These are phyloP conservation scores for Brassica napus DNA, from an alignment of 345 rosid species.

Conservation along the genomic window DNA sequence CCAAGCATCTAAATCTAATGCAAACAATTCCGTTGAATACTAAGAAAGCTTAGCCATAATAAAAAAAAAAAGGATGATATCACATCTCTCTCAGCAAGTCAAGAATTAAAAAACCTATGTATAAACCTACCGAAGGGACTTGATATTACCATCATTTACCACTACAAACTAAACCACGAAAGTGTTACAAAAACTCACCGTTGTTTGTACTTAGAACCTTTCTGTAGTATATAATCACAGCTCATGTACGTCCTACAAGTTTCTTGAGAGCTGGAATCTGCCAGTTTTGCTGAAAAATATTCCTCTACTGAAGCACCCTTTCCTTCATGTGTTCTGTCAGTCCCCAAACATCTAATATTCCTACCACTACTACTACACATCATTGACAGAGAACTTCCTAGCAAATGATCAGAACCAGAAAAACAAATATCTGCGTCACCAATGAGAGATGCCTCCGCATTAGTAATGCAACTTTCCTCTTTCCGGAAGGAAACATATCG, in stretches of 20 bases:
- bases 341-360: slow-evolving; percentile 27
- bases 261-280: slow-evolving; percentile 60
- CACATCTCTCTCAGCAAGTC: background rate
- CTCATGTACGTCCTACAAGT: slow-evolving; percentile 56
- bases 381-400: background rate
- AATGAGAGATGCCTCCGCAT: slow-evolving; percentile 38
- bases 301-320: slow-evolving; percentile 55
- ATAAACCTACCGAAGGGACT: background rate
- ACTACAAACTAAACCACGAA: slow-evolving; percentile 17
- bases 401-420: slow-evolving; percentile 24
- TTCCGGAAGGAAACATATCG: slow-evolving; percentile 54
- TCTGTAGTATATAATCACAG: slow-evolving; percentile 65
- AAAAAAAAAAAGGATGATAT: background rate
- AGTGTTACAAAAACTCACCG: slow-evolving; percentile 48
- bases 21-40: background rate
- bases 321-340: slow-evolving; percentile 36
- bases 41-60: background rate
- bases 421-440: slow-evolving; percentile 35
- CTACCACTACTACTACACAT: slow-evolving; percentile 3
- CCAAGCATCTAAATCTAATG: background rate
- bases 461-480: slow-evolving; percentile 44
- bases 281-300: slow-evolving; percentile 56
- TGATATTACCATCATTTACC: background rate
- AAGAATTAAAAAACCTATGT: background rate
- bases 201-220: slow-evolving; percentile 53